These are phyloP conservation scores for Butyriboletus loyo DNA, from an alignment of 768 basidiomycete species.

Conservation along the genomic window DNA sequence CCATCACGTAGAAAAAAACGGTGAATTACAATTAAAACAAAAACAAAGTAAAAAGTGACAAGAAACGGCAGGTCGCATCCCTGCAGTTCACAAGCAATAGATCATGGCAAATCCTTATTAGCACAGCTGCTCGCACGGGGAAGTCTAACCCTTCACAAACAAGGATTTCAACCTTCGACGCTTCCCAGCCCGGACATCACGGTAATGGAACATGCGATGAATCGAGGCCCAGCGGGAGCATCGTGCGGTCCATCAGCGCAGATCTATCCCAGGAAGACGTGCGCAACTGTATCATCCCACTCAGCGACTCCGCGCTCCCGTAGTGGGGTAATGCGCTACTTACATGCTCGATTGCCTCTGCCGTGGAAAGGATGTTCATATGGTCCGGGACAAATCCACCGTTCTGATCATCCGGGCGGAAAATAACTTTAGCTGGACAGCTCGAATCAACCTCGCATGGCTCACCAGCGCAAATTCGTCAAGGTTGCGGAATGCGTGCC, in stretches of 20 bases:
- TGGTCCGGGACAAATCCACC: conserved; percentile 60
- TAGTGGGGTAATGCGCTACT: conserved; percentile 4
- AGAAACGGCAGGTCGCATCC: not conserved
- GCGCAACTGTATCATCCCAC: conserved; percentile 42
- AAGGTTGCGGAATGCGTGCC: conserved; percentile 62
- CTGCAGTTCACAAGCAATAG: not conserved
- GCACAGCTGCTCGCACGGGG: not conserved
- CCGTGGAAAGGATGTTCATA: conserved; percentile 67
- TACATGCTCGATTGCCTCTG: conserved; percentile 61
- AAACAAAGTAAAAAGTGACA: not conserved
- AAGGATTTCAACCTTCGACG: too few species aligned
- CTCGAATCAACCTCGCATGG: not conserved
- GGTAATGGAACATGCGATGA: conserved; percentile 19
- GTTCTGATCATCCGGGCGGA: conserved; percentile 36
- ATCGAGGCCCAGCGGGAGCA: conserved; percentile 59
- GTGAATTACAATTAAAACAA: not conserved
- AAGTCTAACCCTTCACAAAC: not conserved
- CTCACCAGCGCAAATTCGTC: conserved; percentile 62
- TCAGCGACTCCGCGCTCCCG: not conserved
- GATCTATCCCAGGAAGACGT: conserved; percentile 49
- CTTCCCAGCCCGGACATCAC: conserved; percentile 4
- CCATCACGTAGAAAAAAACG: too few species aligned
- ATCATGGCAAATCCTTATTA: not conserved
- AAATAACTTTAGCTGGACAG: not conserved
- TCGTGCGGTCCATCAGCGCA: conserved; percentile 45